These are phyloP conservation scores for Eucalyptus leucophloia DNA, from an alignment of 345 rosid genomes.

Conservation along the genomic window DNA sequence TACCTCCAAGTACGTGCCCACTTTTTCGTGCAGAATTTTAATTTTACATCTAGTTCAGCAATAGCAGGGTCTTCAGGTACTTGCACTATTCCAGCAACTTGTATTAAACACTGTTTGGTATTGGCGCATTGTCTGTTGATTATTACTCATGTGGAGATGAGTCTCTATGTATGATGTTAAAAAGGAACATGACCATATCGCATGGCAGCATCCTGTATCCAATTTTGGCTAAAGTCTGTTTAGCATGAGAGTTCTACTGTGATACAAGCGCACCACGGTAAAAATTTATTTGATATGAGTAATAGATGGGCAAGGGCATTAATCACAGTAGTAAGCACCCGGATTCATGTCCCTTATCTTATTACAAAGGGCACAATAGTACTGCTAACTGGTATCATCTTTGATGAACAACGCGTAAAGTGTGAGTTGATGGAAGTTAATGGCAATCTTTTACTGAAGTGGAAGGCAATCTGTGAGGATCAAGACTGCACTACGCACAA, in stretches of 20 bases:
- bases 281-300: neutral
- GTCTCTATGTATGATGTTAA: too few species aligned
- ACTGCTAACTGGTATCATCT: neutral
- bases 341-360: neutral
- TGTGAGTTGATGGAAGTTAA: too few species aligned
- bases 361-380: neutral
- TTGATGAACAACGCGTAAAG: neutral
- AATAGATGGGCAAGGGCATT: neutral
- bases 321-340: neutral
- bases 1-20: too few species aligned
- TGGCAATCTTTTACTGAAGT: too few species aligned
- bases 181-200: neutral
- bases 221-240: neutral
- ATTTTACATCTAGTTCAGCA: neutral
- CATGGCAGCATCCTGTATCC: neutral
- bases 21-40: neutral
- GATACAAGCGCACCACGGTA: neutral
- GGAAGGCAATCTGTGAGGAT: too few species aligned
- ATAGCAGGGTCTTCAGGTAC: neutral
- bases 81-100: neutral
- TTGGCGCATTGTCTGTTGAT: neutral
- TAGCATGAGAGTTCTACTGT: neutral
- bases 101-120: neutral
- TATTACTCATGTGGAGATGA: neutral
- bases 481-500: too few species aligned